Evolutionary conservation across 2,329 filamentous ascomycete species (phyloP).

Genomic region (Raffaelea albimanens): DNA sequence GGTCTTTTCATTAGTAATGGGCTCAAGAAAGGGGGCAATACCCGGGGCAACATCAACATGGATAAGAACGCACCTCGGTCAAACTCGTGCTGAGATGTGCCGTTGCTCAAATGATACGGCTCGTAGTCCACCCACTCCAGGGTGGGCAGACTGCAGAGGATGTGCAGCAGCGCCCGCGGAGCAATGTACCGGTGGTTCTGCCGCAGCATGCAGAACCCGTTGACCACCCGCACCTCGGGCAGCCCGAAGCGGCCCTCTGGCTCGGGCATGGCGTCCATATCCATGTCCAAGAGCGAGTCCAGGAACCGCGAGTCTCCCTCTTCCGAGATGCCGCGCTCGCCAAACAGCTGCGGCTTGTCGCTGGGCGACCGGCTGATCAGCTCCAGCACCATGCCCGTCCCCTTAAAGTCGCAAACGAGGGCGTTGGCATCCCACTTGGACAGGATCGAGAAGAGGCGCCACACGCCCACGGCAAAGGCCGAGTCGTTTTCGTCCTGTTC

Average conservation of each 20-base stretch:
- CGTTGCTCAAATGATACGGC: slow-evolving; percentile 12
- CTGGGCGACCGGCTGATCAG: slow-evolving; percentile 16
- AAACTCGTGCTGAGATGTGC: slow-evolving; percentile 9
- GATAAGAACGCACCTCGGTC: slow-evolving; percentile 10
- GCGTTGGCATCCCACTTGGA: slow-evolving; percentile 13
- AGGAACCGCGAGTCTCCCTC: slow-evolving; percentile 7
- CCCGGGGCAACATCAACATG: too few species aligned
- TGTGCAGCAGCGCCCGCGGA: slow-evolving; percentile 12
- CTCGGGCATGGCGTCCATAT: slow-evolving; percentile 10
- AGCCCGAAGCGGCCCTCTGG: slow-evolving; percentile 14
- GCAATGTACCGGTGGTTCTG: slow-evolving; percentile 15
- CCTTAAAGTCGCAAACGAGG: slow-evolving; percentile 4
- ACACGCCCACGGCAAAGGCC: slow-evolving; percentile 16
- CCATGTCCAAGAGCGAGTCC: slow-evolving; percentile 7
- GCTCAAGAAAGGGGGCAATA: not conserved
- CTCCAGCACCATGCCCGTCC: slow-evolving; percentile 14
- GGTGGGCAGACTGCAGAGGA: slow-evolving; percentile 14
- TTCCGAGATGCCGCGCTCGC: slow-evolving; percentile 5
- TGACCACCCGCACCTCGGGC: slow-evolving; percentile 13
- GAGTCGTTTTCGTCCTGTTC: slow-evolving; percentile 18
- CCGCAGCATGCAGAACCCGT: slow-evolving; percentile 12
- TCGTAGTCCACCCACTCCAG: slow-evolving; percentile 13
- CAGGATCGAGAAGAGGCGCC: slow-evolving; percentile 17
- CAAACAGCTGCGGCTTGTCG: slow-evolving; percentile 4
- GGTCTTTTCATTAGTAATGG: slow-evolving; percentile 5